Base-by-base conservation (phyloP, 805 yeast species). In the Kurtzmaniella fragi region DNA sequence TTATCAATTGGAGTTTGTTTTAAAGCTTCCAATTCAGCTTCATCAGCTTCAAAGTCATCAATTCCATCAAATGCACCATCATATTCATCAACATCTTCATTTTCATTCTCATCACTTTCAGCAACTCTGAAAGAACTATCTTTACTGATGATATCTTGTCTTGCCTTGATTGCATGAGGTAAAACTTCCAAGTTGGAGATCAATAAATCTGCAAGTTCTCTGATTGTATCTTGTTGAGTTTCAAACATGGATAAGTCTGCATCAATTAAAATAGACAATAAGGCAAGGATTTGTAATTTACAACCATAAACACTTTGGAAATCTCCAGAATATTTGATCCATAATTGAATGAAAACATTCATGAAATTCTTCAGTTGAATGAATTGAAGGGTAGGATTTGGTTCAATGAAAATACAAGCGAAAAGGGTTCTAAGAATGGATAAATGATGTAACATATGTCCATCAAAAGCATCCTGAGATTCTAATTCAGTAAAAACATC, bases 11-110 rank as follows among this genome's bases (percentile, higher is more conserved):
- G 82, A 1, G 91, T 83, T 47, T 81, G 83, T 17, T 84, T 76
- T 54, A 84, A 68, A 8, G 96, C 96, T 53, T 90, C 97, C 34
- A 81, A 80, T 33, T 85, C 71, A 7, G 84, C 93, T 35, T 84
- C 93, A 37, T 78, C 80, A 8, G 78, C 79, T 47, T 77, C 83
- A 17, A 46, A 56, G 14, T 54, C 61, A 28, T 59, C 67, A 9
- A 52, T 48, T 8, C 48, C 60, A 28, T 50, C 57, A 30, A 47
- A 58, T 15, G 54, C 59, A n/a, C 48, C 59, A 28, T 51, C 64
- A 17, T 54, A 59, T n/a, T 62, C 63, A 12, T 57, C 69, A 2
- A 49, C 63, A 32, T 50, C 60, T 17, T 41, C 61, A 25, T 32
- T 42, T 17, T 8, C 25, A 8, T 38, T 49, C 11, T 48, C 51